phyloP scores from a whole-genome alignment of 177 flowering plant genomes.

The Vitis hybrid region DNA sequence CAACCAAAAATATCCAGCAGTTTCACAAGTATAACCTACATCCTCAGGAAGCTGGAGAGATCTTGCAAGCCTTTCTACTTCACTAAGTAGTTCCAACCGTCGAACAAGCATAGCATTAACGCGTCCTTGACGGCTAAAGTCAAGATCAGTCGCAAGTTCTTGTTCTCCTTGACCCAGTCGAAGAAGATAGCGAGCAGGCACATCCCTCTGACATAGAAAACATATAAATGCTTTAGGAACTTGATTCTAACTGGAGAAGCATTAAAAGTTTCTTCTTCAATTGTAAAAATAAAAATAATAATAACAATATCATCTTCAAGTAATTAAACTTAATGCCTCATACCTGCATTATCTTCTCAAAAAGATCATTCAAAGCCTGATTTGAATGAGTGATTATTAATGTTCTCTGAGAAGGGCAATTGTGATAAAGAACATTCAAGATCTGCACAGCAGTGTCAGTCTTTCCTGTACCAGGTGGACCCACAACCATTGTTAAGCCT shows the following conservation, averaged over 20 bases:
- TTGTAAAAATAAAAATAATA: neutral
- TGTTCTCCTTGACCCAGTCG: slow-evolving; percentile 99
- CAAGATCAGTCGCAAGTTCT: slow-evolving; percentile 96
- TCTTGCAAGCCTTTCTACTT: slow-evolving; percentile 94
- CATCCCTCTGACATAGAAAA: slow-evolving; percentile 75
- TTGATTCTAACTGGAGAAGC: neutral
- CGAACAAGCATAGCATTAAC: slow-evolving; percentile 99
- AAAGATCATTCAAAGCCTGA: slow-evolving; percentile 97
- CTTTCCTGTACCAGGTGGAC: slow-evolving; percentile 99
- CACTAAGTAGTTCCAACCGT: slow-evolving; percentile 82
- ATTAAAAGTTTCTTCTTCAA: neutral
- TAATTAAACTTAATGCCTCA: neutral
- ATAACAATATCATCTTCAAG: neutral
- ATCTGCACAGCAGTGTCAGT: slow-evolving; percentile 98
- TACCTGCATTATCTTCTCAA: slow-evolving; percentile 99
- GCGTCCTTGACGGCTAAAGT: slow-evolving; percentile 97
- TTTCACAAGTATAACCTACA: slow-evolving; percentile 98
- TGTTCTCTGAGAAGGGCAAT: slow-evolving; percentile 97
- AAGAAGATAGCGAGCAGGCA: slow-evolving; percentile 98
- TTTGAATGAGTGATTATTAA: slow-evolving; percentile 97
- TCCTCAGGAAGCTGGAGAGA: slow-evolving; percentile 95
- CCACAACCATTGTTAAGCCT: slow-evolving; percentile 97
- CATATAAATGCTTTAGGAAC: neutral
- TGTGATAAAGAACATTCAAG: slow-evolving; percentile 95
- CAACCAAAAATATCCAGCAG: slow-evolving; percentile 98